Evolutionary conservation across 805 yeast genomes (phyloP).

Genomic region (Aciculoconidium aculeatum): DNA sequence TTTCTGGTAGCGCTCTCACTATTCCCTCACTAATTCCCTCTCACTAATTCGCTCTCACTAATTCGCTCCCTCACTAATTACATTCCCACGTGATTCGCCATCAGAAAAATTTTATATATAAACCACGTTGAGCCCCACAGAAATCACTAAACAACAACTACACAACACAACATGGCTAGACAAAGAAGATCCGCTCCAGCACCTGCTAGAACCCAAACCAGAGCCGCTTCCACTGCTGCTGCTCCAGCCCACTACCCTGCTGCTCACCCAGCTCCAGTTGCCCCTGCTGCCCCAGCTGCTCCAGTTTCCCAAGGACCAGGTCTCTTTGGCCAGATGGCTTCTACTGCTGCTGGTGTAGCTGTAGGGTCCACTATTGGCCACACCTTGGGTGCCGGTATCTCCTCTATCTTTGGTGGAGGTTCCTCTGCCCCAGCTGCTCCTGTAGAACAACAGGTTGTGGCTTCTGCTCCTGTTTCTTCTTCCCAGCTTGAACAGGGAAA

Average conservation of each 20-base stretch:
- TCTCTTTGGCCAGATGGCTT: constrained; percentile 92
- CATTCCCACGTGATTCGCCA: constrained; percentile 6
- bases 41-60: too few relatives aligned
- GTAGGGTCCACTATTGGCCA: constrained; percentile 98
- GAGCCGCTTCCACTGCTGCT: constrained; percentile 77
- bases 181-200: constrained; percentile 50
- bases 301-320: constrained; percentile 66
- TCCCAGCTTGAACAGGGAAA: constrained; percentile 37
- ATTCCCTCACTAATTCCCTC: too few relatives aligned
- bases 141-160: constrained; percentile 1
- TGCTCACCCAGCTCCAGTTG: constrained; percentile 42
- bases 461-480: constrained; percentile 37
- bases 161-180: constrained; percentile 34
- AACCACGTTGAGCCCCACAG: constrained; percentile 1
- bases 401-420: constrained; percentile 83
- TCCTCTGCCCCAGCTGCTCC: constrained; percentile 45
- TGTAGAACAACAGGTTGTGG: constrained; percentile 43
- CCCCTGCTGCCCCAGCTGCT: constrained; percentile 26
- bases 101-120: not conserved
- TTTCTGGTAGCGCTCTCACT: too few relatives aligned
- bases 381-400: constrained; percentile 91
- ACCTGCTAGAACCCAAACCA: constrained; percentile 45
- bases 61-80: too few relatives aligned
- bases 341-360: constrained; percentile 99
- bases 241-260: constrained; percentile 33